These are phyloP conservation scores for Jacaranda copaia DNA, from an alignment of 257 asterid genomes.

Conservation along the genomic window DNA sequence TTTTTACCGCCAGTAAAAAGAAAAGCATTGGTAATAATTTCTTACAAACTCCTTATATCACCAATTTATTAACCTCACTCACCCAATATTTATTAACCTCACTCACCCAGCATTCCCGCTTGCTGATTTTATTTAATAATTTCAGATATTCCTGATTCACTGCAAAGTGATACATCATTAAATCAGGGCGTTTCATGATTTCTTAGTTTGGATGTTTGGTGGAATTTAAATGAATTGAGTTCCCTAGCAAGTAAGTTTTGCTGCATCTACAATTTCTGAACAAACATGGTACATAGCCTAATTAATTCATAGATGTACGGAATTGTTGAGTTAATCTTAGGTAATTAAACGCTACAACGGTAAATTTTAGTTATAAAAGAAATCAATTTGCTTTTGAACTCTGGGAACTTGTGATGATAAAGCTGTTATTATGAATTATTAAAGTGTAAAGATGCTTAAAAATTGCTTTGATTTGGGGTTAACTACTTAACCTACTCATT, in stretches of 20 bases:
- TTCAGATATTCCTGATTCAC: too few species aligned
- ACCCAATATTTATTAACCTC: background rate
- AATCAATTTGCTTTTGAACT: background rate
- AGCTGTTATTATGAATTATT: background rate
- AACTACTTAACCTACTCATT: background rate
- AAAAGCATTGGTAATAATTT: background rate
- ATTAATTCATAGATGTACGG: too few species aligned
- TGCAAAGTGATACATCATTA: too few species aligned
- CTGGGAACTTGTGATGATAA: slow-evolving; percentile 4
- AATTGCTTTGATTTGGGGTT: slow-evolving; percentile 28
- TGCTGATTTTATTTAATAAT: too few species aligned
- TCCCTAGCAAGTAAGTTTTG: too few species aligned
- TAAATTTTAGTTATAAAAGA: background rate
- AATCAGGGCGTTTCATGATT: too few species aligned
- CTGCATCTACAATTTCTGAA: too few species aligned
- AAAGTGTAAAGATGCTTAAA: background rate
- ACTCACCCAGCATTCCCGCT: background rate
- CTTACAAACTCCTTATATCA: background rate
- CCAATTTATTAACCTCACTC: background rate
- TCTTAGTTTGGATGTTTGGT: too few species aligned
- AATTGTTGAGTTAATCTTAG: background rate
- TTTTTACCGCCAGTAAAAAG: background rate
- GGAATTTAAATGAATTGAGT: too few species aligned
- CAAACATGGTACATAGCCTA: too few species aligned
- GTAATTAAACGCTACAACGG: background rate